These are phyloP conservation scores for Dothideomycetes sp. DNA, from an alignment of 2,329 filamentous ascomycete species.

Conservation along the genomic window DNA sequence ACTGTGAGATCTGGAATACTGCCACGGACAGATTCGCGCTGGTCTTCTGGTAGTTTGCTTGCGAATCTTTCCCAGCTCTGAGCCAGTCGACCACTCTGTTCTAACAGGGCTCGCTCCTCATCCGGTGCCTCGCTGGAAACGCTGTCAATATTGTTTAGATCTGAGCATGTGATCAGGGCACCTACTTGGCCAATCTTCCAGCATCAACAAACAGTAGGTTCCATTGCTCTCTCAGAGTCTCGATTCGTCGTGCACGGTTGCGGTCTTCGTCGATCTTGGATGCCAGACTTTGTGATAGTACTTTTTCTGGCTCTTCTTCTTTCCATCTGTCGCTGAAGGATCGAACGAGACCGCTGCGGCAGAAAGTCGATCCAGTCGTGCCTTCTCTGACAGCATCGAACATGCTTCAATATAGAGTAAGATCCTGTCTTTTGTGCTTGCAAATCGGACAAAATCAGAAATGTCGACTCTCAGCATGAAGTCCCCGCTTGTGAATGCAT, in stretches of 20 bases:
- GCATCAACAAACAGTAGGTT: background rate
- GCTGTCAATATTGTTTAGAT: background rate
- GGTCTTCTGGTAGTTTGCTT: background rate
- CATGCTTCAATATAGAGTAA: too few species aligned
- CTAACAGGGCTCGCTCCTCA: background rate
- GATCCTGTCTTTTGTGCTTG: too few species aligned
- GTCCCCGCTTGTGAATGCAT: too few species aligned
- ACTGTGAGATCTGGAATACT: background rate
- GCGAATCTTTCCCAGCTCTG: background rate
- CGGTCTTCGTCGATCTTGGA: background rate
- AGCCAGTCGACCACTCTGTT: background rate
- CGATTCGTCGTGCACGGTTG: background rate
- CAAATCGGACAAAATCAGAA: too few species aligned
- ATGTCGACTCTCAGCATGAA: too few species aligned
- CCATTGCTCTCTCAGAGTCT: background rate
- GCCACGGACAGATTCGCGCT: background rate
- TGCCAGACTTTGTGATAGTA: background rate
- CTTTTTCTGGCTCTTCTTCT: background rate
- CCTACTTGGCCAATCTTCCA: background rate
- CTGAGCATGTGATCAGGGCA: background rate
- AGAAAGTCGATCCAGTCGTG: too few species aligned
- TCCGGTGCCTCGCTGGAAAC: background rate
- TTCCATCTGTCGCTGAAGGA: background rate
- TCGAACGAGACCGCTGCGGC: background rate
- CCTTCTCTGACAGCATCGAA: too few species aligned